Evolutionary conservation across 345 rosid genomes (phyloP).

Genomic region (Sonneratia caseolaris): DNA sequence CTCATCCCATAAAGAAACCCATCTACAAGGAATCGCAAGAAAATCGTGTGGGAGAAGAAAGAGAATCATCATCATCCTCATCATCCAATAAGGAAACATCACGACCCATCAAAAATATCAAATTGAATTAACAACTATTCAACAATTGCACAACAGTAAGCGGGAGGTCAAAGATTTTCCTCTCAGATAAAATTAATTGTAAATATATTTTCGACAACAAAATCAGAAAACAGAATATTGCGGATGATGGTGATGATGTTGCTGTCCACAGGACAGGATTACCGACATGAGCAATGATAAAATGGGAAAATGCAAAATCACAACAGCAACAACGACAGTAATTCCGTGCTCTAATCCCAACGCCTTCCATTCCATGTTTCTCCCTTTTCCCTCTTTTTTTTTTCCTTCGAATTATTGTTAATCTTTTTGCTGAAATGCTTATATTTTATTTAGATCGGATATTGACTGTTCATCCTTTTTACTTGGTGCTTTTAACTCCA

Average conservation of each 20-base stretch:
- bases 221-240: not conserved
- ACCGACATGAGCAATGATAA: slow-evolving; percentile 1
- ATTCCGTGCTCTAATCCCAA: not conserved
- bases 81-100: not conserved
- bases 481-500: not conserved
- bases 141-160: not conserved
- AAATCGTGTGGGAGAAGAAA: slow-evolving; percentile 5
- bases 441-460: not conserved
- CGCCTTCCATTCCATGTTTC: not conserved
- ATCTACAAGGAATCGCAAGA: not conserved
- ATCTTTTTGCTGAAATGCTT: too few relatives aligned
- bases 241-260: too few relatives aligned
- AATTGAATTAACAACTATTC: not conserved
- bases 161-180: not conserved
- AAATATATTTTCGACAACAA: not conserved
- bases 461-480: not conserved
- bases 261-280: not conserved
- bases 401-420: not conserved
- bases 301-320: not conserved
- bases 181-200: too few relatives aligned
- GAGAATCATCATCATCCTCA: not conserved
- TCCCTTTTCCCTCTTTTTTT: not conserved
- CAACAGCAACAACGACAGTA: not conserved
- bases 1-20: not conserved
- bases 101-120: not conserved